Percentiles rank a stretch among this genome's conserved stretches.
Evolutionary conservation across 257 asterid species (phyloP).

Genomic region (Petrea volubilis): DNA sequence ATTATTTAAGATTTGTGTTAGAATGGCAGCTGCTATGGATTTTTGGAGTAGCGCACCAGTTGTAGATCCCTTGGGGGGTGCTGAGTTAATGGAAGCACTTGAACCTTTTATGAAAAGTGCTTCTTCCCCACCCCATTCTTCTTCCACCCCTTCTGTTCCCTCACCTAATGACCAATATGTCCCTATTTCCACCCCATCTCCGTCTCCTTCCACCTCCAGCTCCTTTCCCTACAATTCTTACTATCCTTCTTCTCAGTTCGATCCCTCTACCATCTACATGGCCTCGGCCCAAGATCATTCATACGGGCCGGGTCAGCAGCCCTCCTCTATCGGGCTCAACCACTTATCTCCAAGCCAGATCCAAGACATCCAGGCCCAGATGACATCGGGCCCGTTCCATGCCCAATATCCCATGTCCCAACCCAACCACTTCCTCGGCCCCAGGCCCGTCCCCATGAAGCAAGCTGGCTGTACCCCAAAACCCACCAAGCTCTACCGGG

Average conservation of each 20-base stretch:
- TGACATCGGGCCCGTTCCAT: conserved; percentile 24
- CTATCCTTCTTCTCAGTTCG: conserved; percentile 21
- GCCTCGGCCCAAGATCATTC: conserved; percentile 26
- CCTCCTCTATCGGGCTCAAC: conserved; percentile 43
- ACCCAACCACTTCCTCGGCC: conserved; percentile 36
- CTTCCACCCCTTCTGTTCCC: conserved; percentile 30
- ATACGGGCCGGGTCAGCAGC: conserved; percentile 40
- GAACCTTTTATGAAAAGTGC: conserved; percentile 92
- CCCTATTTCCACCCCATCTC: conserved; percentile 17
- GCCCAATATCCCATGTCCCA: conserved; percentile 26
- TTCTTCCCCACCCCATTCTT: conserved; percentile 48
- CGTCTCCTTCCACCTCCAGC: conserved; percentile 36
- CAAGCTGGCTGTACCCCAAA: conserved; percentile 60
- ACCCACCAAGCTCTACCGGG: conserved; percentile 90
- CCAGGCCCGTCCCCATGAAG: conserved; percentile 65
- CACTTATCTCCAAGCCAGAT: conserved; percentile 49
- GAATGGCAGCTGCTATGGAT: conserved; percentile 79
- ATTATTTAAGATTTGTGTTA: not conserved
- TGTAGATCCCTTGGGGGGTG: conserved; percentile 60
- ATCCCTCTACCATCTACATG: conserved; percentile 30
- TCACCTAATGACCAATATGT: conserved; percentile 9
- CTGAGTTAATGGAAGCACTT: conserved; percentile 95
- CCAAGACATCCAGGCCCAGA: conserved; percentile 61
- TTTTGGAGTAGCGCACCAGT: conserved; percentile 53
- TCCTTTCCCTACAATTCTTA: conserved; percentile 35